Evolutionary conservation across 176 grass and related monocot species (phyloP).

Genomic region (Carex parvula): DNA sequence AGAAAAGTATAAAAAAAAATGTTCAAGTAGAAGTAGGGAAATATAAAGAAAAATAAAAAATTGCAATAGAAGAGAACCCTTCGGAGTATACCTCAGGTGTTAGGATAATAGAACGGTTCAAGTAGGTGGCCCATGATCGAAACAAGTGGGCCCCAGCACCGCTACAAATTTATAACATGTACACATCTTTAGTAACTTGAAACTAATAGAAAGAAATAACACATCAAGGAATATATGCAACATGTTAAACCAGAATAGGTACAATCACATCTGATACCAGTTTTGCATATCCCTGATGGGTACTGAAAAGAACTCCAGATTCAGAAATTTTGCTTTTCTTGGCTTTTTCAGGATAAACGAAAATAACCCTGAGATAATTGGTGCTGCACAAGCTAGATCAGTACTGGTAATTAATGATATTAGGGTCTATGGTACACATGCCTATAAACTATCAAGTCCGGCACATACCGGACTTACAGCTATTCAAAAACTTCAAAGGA

Average conservation of each 20-base stretch:
- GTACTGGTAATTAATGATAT: neutral
- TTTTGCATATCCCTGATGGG: neutral
- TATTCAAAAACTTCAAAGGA: neutral
- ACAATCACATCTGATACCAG: neutral
- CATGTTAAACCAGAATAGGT: neutral
- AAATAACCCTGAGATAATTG: neutral
- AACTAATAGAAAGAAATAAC: neutral
- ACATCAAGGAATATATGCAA: neutral
- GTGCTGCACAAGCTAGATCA: neutral
- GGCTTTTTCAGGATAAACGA: no score
- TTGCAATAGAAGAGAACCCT: neutral
- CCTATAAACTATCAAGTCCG: neutral
- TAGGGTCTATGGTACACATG: neutral
- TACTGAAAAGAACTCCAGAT: neutral
- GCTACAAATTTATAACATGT: conserved; percentile 35
- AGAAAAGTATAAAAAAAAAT: neutral
- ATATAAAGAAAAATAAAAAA: neutral
- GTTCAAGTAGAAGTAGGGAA: conserved; percentile 8
- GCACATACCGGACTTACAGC: neutral
- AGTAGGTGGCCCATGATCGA: conserved; percentile 71
- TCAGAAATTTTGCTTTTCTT: neutral
- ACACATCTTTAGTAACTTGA: neutral
- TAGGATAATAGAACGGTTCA: conserved; percentile 89
- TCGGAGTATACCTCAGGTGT: conserved; percentile 74
- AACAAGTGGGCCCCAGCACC: conserved; percentile 94